phyloP scores from a whole-genome alignment of 441 rosid genomes.

The Geranium incanum region DNA sequence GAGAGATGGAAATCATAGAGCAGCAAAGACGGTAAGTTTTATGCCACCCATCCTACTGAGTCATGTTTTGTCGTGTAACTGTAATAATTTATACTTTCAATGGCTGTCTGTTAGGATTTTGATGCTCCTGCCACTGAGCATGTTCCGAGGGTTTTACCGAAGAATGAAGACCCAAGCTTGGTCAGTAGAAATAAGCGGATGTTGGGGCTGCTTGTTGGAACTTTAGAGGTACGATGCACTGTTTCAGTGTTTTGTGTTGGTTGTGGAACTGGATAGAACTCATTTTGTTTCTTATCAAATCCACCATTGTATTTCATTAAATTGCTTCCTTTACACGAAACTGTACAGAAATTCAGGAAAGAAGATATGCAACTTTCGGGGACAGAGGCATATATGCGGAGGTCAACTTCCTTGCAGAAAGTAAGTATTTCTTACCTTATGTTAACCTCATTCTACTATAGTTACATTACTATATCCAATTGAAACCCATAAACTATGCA shows the following conservation, averaged over 20 bases:
- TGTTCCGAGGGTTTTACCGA: constrained; percentile 75
- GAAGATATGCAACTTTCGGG: constrained; percentile 83
- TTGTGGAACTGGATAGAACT: not conserved
- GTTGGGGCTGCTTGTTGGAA: constrained; percentile 89
- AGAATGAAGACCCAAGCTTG: constrained; percentile 83
- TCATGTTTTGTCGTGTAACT: not conserved
- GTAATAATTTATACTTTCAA: constrained; percentile 5
- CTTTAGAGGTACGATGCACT: constrained; percentile 66
- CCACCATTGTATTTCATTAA: not conserved
- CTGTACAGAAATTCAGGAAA: constrained; percentile 78
- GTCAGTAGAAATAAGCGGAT: constrained; percentile 87
- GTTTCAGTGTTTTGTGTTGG: not conserved
- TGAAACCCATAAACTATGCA: not conserved
- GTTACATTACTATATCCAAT: not conserved
- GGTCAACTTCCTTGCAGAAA: constrained; percentile 68
- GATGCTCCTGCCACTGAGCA: constrained; percentile 46
- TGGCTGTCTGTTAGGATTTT: constrained; percentile 34
- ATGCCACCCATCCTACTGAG: not conserved
- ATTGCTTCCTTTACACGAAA: not conserved
- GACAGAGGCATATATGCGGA: constrained; percentile 69
- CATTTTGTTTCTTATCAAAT: constrained; percentile 2
- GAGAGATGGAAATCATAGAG: constrained; percentile 52
- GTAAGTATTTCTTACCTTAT: constrained; percentile 34
- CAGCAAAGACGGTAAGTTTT: constrained; percentile 37
- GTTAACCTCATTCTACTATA: not conserved